Percentiles rank a stretch among this genome's conserved stretches.
Evolutionary conservation across 2,329 filamentous ascomycete species (phyloP).

Genomic region (Camillea tinctor): DNA sequence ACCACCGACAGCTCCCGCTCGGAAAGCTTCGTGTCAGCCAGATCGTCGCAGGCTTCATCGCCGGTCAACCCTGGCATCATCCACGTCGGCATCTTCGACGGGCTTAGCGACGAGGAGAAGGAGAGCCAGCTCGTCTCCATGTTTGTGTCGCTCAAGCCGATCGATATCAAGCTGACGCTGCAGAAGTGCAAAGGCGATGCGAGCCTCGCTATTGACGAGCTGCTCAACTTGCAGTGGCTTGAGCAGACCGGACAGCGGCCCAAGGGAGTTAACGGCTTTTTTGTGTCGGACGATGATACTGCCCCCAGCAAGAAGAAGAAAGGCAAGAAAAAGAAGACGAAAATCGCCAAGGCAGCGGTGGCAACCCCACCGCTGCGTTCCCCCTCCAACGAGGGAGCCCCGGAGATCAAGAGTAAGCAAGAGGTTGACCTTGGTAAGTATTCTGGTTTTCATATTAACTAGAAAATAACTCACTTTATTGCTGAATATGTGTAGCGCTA

Average conservation of each 20-base stretch:
- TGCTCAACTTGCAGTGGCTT: conserved; percentile 78
- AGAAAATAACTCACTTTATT: no score
- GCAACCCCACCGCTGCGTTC: conserved; percentile 6
- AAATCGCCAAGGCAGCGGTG: conserved; percentile 24
- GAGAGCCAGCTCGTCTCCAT: conserved; percentile 62
- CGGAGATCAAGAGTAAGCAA: conserved; percentile 8
- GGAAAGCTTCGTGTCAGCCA: conserved; percentile 20
- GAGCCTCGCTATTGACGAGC: conserved; percentile 70
- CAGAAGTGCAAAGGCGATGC: conserved; percentile 67
- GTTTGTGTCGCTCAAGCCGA: conserved; percentile 67
- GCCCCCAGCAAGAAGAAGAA: conserved; percentile 23
- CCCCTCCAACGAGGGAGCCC: conserved; percentile 4
- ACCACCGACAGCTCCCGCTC: conserved; percentile 27
- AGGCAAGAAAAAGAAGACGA: conserved; percentile 39
- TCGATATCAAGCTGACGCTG: conserved; percentile 65
- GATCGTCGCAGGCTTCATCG: conserved; percentile 21
- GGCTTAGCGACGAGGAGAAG: conserved; percentile 60
- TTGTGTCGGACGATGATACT: conserved; percentile 50
- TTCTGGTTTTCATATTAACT: not conserved
- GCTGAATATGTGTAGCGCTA: not conserved
- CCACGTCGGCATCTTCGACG: conserved; percentile 33
- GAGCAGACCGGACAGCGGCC: conserved; percentile 61
- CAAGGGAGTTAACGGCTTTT: conserved; percentile 84
- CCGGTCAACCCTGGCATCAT: conserved; percentile 25
- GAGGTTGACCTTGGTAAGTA: conserved; percentile 22